A percentile compares a stretch with the other conserved stretches of the same genome.
phyloP scores from a whole-genome alignment of 495 filamentous ascomycete genomes.

The Cercophora sp. region DNA sequence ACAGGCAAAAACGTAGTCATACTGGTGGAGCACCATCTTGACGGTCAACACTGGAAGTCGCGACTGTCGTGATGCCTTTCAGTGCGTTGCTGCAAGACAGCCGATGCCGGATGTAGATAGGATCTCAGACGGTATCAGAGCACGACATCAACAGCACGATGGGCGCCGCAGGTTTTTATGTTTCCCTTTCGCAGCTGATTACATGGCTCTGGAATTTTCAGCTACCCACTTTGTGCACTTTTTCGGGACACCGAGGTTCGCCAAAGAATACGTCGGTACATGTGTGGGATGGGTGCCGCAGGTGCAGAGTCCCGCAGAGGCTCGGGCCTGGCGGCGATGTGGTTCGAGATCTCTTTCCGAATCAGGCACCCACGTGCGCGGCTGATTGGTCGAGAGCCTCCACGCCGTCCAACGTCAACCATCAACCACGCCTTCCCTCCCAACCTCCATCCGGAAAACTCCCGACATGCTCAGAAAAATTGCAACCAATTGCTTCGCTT shows the following conservation, averaged over 20 bases:
- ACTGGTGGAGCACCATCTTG: slow-evolving; percentile 47
- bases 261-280: neutral
- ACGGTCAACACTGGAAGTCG: too few species aligned
- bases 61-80: too few species aligned
- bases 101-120: neutral
- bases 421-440: neutral
- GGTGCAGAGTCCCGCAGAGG: too few species aligned
- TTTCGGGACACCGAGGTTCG: neutral
- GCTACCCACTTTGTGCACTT: neutral
- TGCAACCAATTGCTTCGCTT: too few species aligned
- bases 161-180: neutral
- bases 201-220: neutral
- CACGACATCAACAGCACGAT: neutral
- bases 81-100: too few species aligned
- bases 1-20: slow-evolving; percentile 68
- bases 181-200: neutral
- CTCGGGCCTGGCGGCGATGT: neutral
- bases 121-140: neutral
- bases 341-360: neutral
- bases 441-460: neutral
- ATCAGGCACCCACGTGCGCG: slow-evolving; percentile 1
- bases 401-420: neutral
- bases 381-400: neutral
- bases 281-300: too few species aligned
- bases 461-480: neutral